Conservation (phyloP, 2,329 filamentous ascomycete genomes). For the Fusarium multiceps region DNA sequence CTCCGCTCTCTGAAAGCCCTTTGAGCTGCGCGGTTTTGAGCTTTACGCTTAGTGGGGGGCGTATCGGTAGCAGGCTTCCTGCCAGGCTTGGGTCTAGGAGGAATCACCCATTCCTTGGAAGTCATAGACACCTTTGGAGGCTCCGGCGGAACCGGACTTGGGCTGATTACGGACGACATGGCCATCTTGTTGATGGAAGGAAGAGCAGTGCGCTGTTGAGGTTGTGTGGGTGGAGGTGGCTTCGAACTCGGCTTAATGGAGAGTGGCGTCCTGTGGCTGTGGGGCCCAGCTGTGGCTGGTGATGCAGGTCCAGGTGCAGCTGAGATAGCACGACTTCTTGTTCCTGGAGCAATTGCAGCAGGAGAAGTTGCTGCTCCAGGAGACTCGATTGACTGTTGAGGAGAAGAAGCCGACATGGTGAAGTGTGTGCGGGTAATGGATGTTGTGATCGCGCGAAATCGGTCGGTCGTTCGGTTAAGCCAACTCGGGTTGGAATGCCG, state of each 20-base stretch:
- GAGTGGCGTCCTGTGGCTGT: constrained; percentile 47
- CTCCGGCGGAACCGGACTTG: constrained; percentile 53
- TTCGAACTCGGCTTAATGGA: constrained; percentile 46
- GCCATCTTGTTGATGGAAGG: constrained; percentile 58
- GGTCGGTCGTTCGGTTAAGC: constrained; percentile 39
- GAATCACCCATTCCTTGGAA: constrained; percentile 86
- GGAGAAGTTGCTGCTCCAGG: constrained; percentile 34
- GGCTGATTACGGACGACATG: constrained; percentile 61
- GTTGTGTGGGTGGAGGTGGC: constrained; percentile 47
- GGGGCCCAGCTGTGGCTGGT: constrained; percentile 41
- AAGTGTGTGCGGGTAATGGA: constrained; percentile 20
- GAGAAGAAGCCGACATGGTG: constrained; percentile 44
- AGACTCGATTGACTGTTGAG: constrained; percentile 32
- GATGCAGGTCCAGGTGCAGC: constrained; percentile 36
- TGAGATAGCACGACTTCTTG: constrained; percentile 42
- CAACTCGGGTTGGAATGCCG: constrained; percentile 46
- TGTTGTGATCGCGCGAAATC: constrained; percentile 28
- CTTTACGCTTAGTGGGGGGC: constrained; percentile 91
- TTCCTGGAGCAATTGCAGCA: constrained; percentile 25
- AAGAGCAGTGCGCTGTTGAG: constrained; percentile 49
- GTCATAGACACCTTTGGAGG: constrained; percentile 71
- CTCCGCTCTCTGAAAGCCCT: constrained; percentile 89
- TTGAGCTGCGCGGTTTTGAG: constrained; percentile 93
- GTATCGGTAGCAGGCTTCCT: constrained; percentile 95
- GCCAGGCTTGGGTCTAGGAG: constrained; percentile 86